Evolutionary conservation across 2,329 filamentous ascomycete species (phyloP), one percentile per base, ranked within the genome.

Genomic region (Chaetomium globosum): DNA sequence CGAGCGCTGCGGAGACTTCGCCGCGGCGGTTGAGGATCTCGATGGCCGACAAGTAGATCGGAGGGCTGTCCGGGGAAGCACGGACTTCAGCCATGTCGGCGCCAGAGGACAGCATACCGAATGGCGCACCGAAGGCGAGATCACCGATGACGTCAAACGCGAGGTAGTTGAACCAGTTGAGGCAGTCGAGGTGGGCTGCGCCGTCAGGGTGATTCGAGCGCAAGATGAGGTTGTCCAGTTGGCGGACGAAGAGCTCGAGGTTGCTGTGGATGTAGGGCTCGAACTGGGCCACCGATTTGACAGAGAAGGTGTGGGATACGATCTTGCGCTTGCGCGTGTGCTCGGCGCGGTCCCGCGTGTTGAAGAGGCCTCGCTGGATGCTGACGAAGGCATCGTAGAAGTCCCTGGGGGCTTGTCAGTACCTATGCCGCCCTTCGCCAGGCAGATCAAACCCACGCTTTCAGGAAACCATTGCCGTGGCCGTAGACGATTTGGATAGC

Each of bases 341-440:
- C 73, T 97, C 91, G 0, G 82, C 81, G 57, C 93, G 85, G 78
- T 93, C 87, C 36, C 93, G 84, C 0, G 93, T 96, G 77, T 96
- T 97, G 86, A 97, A 97, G 13, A 97, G 82, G 23, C 92, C 92
- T 13, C 91, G 86, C 59, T 85, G 86, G 73, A 96, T 96, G 13
- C 90, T 93, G 62, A 97, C 92, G 72, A 97, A 97, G 58, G 91
- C 90, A 73, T 96, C 92, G 72, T 97, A 97, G 79, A 93, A 97
- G 2, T 94, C 88, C 51, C 89, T 92, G 65, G 3, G 3, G 8
- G 2, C 13, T 13, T 19, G 33, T 64, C 10, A 65, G 58, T 26
- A 7, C 36, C 6, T 54, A 26, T 31, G 8, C 1, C 9, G 8
- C 8, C 52, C 9, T 46, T 10, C 6, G 2, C 2, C 10, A 0